These are phyloP conservation scores for Amorphotheca resinae DNA, from an alignment of 495 filamentous ascomycete genomes.

Conservation along the genomic window DNA sequence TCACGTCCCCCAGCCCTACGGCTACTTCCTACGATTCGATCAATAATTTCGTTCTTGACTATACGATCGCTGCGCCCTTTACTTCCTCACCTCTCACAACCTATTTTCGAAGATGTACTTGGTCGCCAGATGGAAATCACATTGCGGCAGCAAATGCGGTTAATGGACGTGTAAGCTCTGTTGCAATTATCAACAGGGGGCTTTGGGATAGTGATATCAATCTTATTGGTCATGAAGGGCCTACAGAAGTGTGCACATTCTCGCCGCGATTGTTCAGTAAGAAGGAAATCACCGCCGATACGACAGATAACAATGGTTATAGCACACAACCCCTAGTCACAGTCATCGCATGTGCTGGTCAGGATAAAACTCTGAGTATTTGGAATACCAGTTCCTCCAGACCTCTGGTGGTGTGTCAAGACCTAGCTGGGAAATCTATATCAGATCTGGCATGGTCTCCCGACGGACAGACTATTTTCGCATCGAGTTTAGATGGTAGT, in stretches of 20 bases:
- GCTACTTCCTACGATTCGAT: constrained; percentile 86
- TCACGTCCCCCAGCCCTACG: constrained; percentile 82
- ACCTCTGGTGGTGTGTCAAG: constrained; percentile 78
- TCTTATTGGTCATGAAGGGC: constrained; percentile 91
- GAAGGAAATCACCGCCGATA: constrained; percentile 40
- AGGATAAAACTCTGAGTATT: constrained; percentile 87
- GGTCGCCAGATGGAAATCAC: constrained; percentile 93
- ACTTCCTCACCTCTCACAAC: constrained; percentile 81
- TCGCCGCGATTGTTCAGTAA: constrained; percentile 82
- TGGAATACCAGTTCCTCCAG: constrained; percentile 94
- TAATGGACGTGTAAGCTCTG: constrained; percentile 93
- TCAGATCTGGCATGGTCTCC: constrained; percentile 93
- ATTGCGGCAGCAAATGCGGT: constrained; percentile 95
- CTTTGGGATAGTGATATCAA: constrained; percentile 96
- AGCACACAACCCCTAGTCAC: constrained; percentile 51
- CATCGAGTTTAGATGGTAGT: constrained; percentile 76
- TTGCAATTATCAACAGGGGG: constrained; percentile 86
- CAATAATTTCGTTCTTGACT: constrained; percentile 88
- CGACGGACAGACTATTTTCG: constrained; percentile 75
- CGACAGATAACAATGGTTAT: constrained; percentile 22
- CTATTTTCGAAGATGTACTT: constrained; percentile 92
- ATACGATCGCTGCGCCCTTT: constrained; percentile 76
- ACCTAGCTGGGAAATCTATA: constrained; percentile 78
- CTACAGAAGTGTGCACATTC: constrained; percentile 94
- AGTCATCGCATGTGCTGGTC: constrained; percentile 91